A percentile compares a stretch with the other conserved stretches of the same genome.
Evolutionary conservation across 2,329 filamentous ascomycete species (phyloP).

Genomic region (Lasiodiplodia sp.): DNA sequence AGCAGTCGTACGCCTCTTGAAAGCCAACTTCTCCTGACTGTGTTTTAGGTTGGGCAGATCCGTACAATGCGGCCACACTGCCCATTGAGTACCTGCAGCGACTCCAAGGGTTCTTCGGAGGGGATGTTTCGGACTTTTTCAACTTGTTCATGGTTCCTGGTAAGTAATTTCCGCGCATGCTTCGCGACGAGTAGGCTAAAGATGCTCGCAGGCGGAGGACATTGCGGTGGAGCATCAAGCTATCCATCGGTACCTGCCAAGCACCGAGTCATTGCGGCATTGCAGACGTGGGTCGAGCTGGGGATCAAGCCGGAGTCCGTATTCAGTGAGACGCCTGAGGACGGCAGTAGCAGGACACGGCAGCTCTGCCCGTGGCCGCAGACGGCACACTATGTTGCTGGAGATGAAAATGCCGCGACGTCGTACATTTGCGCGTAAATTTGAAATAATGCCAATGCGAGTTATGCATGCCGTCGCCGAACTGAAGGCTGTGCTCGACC

Average conservation of each 20-base stretch:
- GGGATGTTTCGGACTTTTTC: slow-evolving; percentile 25
- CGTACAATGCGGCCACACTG: slow-evolving; percentile 27
- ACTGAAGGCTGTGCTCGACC: background rate
- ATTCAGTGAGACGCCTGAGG: slow-evolving; percentile 7
- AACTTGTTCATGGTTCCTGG: slow-evolving; percentile 30
- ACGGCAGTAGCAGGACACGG: slow-evolving; percentile 21
- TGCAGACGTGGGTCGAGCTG: slow-evolving; percentile 27
- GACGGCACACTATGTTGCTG: slow-evolving; percentile 1
- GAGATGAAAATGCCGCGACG: background rate
- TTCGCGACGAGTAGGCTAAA: background rate
- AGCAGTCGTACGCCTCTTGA: background rate
- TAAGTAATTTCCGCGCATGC: background rate
- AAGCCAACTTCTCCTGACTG: background rate
- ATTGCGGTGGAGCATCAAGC: slow-evolving; percentile 16
- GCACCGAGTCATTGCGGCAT: slow-evolving; percentile 13
- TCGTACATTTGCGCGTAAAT: slow-evolving; percentile 10
- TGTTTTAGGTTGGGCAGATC: slow-evolving; percentile 29
- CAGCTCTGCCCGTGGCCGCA: slow-evolving; percentile 29
- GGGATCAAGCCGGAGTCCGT: slow-evolving; percentile 21
- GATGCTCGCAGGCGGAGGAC: slow-evolving; percentile 20
- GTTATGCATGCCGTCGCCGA: too few relatives aligned
- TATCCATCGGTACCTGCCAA: slow-evolving; percentile 23
- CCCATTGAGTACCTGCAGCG: slow-evolving; percentile 16
- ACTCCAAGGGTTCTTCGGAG: slow-evolving; percentile 9
- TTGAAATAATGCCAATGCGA: background rate